Conservation (phyloP, 805 yeast species). For the Saccharomycopsis sp. region DNA sequence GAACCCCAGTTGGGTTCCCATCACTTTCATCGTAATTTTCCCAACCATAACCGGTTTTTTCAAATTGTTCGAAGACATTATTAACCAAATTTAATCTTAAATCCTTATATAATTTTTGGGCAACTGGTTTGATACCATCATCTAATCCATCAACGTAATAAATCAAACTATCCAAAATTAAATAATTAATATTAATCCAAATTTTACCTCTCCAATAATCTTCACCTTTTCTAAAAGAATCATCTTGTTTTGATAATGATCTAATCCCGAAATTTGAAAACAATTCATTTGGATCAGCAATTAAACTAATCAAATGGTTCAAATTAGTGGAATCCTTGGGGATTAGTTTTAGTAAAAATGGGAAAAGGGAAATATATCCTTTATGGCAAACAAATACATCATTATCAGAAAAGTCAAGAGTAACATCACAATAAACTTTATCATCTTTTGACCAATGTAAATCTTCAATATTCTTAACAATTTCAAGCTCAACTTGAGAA, state of each 20-base stretch:
- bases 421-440: slow-evolving; percentile 69
- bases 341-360: slow-evolving; percentile 65
- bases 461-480: slow-evolving; percentile 53
- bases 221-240: slow-evolving; percentile 56
- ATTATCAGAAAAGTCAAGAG: slow-evolving; percentile 65
- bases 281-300: slow-evolving; percentile 61
- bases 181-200: slow-evolving; percentile 87
- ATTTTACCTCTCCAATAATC: slow-evolving; percentile 94
- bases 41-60: slow-evolving; percentile 71
- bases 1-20: slow-evolving; percentile 73
- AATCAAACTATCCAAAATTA: slow-evolving; percentile 59
- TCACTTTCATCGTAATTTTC: slow-evolving; percentile 77
- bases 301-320: slow-evolving; percentile 38
- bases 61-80: slow-evolving; percentile 63
- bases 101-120: slow-evolving; percentile 40
- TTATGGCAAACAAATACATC: slow-evolving; percentile 68
- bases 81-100: slow-evolving; percentile 58
- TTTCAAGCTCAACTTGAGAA: slow-evolving; percentile 39
- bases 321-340: slow-evolving; percentile 32
- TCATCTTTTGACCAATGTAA: slow-evolving; percentile 72
- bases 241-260: slow-evolving; percentile 62
- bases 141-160: slow-evolving; percentile 36
- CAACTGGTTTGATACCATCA: slow-evolving; percentile 23
- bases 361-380: slow-evolving; percentile 82
- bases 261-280: slow-evolving; percentile 77